These are phyloP conservation scores for Coniochaeta prunicola DNA, from an alignment of 2,329 filamentous ascomycete species.

Conservation along the genomic window DNA sequence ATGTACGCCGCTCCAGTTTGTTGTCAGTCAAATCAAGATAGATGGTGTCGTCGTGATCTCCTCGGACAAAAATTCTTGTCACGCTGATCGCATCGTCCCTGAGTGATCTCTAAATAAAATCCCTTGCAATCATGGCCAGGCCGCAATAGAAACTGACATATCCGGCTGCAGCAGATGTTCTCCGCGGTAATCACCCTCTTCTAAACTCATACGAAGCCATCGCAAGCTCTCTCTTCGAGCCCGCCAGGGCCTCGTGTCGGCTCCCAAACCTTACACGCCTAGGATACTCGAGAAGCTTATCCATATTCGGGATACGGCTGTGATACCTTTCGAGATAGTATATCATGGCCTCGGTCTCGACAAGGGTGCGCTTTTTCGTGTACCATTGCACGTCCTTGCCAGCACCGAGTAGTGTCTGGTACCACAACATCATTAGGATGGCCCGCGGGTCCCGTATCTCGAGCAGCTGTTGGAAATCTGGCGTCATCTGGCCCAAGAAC, in stretches of 20 bases:
- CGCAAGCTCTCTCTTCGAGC: neutral
- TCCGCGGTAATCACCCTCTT: too few species aligned
- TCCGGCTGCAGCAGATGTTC: too few species aligned
- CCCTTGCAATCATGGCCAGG: too few species aligned
- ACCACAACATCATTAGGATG: constrained; percentile 47
- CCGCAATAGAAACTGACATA: too few species aligned
- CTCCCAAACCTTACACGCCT: constrained; percentile 1
- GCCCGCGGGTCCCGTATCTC: constrained; percentile 43
- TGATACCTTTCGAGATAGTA: constrained; percentile 22
- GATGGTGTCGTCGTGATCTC: too few species aligned
- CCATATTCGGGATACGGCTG: constrained; percentile 6
- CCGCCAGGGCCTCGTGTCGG: neutral
- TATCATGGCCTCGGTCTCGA: constrained; percentile 45
- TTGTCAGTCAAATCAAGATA: too few species aligned
- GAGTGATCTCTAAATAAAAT: too few species aligned
- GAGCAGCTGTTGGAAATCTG: constrained; percentile 36
- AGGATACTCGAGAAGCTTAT: constrained; percentile 10
- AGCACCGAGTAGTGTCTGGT: constrained; percentile 40
- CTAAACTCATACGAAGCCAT: neutral
- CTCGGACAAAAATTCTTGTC: too few species aligned
- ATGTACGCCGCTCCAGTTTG: too few species aligned
- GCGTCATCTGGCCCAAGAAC: constrained; percentile 37
- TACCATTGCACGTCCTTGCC: constrained; percentile 32
- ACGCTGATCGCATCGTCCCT: too few species aligned
- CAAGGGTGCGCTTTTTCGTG: constrained; percentile 32